These are phyloP conservation scores for Ophiosphaerella narmari DNA, from an alignment of 2,329 filamentous ascomycete genomes.

Conservation along the genomic window DNA sequence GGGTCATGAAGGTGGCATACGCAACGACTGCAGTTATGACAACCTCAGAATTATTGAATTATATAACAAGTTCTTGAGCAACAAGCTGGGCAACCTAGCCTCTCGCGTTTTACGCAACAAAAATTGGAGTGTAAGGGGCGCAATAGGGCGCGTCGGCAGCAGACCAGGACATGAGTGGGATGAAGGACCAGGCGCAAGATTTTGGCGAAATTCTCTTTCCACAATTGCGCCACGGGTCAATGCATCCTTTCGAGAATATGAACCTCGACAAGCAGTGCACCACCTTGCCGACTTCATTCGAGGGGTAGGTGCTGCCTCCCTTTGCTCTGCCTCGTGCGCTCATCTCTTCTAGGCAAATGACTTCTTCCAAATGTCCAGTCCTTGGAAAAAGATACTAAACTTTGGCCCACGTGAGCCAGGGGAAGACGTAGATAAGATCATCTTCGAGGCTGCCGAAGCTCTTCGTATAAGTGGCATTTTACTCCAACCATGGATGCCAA, in stretches of 20 bases:
- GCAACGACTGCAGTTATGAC: conserved; percentile 80
- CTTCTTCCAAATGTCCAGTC: conserved; percentile 66
- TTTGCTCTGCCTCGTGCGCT: not conserved
- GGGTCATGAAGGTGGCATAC: conserved; percentile 76
- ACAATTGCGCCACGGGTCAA: conserved; percentile 25
- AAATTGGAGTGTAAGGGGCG: conserved; percentile 68
- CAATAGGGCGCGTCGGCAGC: conserved; percentile 53
- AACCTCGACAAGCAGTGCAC: conserved; percentile 33
- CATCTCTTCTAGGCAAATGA: conserved; percentile 61
- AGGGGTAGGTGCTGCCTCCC: conserved; percentile 22
- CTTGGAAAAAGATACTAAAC: conserved; percentile 66
- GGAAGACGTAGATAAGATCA: conserved; percentile 48
- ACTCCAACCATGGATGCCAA: conserved; percentile 88
- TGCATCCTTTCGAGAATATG: conserved; percentile 29
- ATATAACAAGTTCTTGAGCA: conserved; percentile 80
- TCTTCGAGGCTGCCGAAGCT: conserved; percentile 76
- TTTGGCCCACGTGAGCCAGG: conserved; percentile 34
- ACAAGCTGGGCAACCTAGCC: conserved; percentile 79
- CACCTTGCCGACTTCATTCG: conserved; percentile 35
- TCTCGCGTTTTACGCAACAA: conserved; percentile 71
- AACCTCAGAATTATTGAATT: conserved; percentile 74
- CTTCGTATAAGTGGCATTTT: conserved; percentile 81
- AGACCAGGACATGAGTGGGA: conserved; percentile 34
- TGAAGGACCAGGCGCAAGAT: conserved; percentile 33
- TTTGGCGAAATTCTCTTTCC: conserved; percentile 47